Evolutionary conservation across 2,329 filamentous ascomycete genomes (phyloP), one percentile per base, ranked within the genome.

Genomic region (Talaromyces sp.): DNA sequence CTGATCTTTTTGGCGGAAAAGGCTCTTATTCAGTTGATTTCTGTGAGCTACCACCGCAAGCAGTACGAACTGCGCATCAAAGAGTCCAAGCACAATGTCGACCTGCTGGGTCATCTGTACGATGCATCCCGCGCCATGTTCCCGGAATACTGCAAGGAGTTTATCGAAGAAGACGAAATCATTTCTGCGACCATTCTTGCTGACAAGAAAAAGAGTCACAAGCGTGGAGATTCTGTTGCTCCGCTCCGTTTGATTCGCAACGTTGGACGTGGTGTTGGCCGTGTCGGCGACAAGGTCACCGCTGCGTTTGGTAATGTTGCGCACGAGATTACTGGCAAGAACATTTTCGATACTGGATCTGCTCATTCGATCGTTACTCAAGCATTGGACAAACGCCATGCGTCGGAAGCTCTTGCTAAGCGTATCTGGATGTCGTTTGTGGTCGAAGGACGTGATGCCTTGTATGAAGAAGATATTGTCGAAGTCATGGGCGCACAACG

Each of bases 361-460:
- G 89, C 93, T 0, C 93, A 97, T 75, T 95, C 92, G 0, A 87
- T 98, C 58, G 92, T 98, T 5, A 84, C 96, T 13, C 88, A 96
- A 74, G 95, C 94, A 9, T 83, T 98, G 37, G 93, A 97, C 78
- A 94, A 92, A 80, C 88, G 86, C 50, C 84, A 85, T 66, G 91
- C 92, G 7, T 92, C 93, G 0, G 93, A 98, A 76, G 95, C 95
- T n/a, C 82, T 98, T 65, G 93, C 92, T n/a, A 90, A 88, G 70
- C 90, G 95, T 73, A 89, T 98, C 68, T 98, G 95, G 95, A 96
- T 97, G 92, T 97, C 93, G 0, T 96, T 97, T 74, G 95, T 97
- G 1, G 87, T 95, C 3, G 94, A 98, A 78, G 93, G 92, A 71
- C 89, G 89, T 66, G 92, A 97, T 47, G 83, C 89, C 0, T 83